Evolutionary conservation across 768 basidiomycete species (phyloP).

Genomic region (Rhizopogon vinicolor): DNA sequence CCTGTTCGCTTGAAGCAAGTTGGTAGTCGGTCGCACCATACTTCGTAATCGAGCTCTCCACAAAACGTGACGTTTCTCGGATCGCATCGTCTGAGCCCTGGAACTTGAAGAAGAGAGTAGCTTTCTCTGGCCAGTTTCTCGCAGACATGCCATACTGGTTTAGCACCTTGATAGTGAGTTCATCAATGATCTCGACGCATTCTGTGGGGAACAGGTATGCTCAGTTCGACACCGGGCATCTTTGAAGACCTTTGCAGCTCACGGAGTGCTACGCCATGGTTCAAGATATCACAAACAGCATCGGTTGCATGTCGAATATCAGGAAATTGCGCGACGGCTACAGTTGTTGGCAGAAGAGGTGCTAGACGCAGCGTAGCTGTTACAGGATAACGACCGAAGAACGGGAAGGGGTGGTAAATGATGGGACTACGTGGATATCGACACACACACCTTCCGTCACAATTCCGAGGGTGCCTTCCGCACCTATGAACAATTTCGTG

Average conservation of each 20-base stretch:
- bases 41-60: slow-evolving; percentile 27
- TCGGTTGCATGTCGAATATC: slow-evolving; percentile 35
- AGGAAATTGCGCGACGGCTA: slow-evolving; percentile 50
- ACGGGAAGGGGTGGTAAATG: neutral
- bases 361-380: slow-evolving; percentile 75
- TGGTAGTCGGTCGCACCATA: slow-evolving; percentile 35
- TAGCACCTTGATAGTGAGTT: slow-evolving; percentile 23
- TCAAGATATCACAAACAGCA: slow-evolving; percentile 35
- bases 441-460: slow-evolving; percentile 61
- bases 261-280: slow-evolving; percentile 27
- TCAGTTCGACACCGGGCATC: neutral
- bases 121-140: slow-evolving; percentile 25
- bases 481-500: slow-evolving; percentile 81
- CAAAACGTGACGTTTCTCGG: slow-evolving; percentile 26
- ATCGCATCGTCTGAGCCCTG: slow-evolving; percentile 31
- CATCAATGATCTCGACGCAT: slow-evolving; percentile 43
- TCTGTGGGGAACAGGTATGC: slow-evolving; percentile 14
- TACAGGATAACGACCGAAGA: neutral
- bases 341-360: slow-evolving; percentile 72
- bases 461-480: slow-evolving; percentile 82
- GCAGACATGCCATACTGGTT: slow-evolving; percentile 20
- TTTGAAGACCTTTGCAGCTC: neutral
- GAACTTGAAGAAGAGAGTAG: slow-evolving; percentile 42
- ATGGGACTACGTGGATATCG: neutral
- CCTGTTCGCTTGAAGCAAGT: slow-evolving; percentile 32